These are phyloP conservation scores for Colletotrichum phormii DNA, from an alignment of 2,329 filamentous ascomycete species.

Conservation along the genomic window DNA sequence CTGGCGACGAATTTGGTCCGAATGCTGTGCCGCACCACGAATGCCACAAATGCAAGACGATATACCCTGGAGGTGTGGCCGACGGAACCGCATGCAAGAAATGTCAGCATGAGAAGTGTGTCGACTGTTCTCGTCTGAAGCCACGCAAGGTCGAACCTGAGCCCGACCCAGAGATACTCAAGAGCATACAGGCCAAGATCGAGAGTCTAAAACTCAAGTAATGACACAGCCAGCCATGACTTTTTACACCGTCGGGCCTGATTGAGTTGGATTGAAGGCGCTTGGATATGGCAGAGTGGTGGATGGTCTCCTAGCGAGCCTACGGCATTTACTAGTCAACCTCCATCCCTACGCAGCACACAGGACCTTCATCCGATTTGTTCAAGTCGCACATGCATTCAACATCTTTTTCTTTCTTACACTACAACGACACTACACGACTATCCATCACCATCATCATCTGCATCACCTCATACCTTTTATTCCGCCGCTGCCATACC, in stretches of 20 bases:
- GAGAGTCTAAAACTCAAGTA: slow-evolving; percentile 52
- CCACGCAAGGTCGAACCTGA: slow-evolving; percentile 71
- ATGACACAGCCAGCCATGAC: not conserved
- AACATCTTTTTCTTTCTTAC: slow-evolving; percentile 30
- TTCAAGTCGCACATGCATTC: slow-evolving; percentile 23
- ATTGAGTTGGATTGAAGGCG: slow-evolving; percentile 26
- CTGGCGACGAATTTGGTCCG: slow-evolving; percentile 70
- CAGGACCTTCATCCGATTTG: slow-evolving; percentile 27
- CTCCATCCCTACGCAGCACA: slow-evolving; percentile 9
- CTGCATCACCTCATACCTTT: slow-evolving; percentile 29
- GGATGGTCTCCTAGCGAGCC: slow-evolving; percentile 21
- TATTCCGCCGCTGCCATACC: slow-evolving; percentile 23
- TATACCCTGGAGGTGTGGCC: slow-evolving; percentile 63
- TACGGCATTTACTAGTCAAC: slow-evolving; percentile 28
- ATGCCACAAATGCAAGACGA: slow-evolving; percentile 72
- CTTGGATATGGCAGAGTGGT: slow-evolving; percentile 21
- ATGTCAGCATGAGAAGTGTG: slow-evolving; percentile 71
- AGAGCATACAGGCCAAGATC: slow-evolving; percentile 67
- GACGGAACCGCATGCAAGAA: slow-evolving; percentile 67
- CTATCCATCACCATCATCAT: slow-evolving; percentile 22
- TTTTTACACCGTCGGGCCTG: slow-evolving; percentile 17
- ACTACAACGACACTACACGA: slow-evolving; percentile 34
- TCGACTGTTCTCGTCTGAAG: slow-evolving; percentile 67
- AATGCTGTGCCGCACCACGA: slow-evolving; percentile 64
- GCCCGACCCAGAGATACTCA: slow-evolving; percentile 71